These are phyloP conservation scores for Nigrospora oryzae DNA, from an alignment of 2,329 filamentous ascomycete species.

Conservation along the genomic window DNA sequence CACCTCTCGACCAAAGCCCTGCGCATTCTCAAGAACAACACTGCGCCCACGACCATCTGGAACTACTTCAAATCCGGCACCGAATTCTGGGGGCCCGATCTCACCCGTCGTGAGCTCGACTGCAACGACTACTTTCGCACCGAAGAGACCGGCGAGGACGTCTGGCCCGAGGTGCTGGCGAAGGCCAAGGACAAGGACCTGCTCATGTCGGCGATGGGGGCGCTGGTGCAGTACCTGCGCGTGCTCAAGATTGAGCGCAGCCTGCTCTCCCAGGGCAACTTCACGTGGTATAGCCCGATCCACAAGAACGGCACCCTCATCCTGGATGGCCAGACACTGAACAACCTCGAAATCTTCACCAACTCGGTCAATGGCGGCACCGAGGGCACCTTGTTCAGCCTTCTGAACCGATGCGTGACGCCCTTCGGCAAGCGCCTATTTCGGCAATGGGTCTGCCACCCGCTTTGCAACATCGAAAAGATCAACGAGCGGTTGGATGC, in stretches of 20 bases:
- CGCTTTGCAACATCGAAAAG: slow-evolving; percentile 73
- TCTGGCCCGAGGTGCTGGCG: slow-evolving; percentile 69
- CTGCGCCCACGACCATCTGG: slow-evolving; percentile 86
- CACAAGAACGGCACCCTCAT: slow-evolving; percentile 83
- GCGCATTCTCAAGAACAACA: slow-evolving; percentile 94
- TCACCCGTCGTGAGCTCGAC: slow-evolving; percentile 72
- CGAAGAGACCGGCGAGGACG: slow-evolving; percentile 39
- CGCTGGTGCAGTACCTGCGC: slow-evolving; percentile 77
- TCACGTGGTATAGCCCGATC: slow-evolving; percentile 87
- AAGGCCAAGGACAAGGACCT: slow-evolving; percentile 70
- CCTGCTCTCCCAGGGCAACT: slow-evolving; percentile 82
- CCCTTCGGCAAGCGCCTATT: slow-evolving; percentile 96
- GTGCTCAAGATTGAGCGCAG: slow-evolving; percentile 83
- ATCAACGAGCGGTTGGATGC: slow-evolving; percentile 91
- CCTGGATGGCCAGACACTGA: slow-evolving; percentile 89
- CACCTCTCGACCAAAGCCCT: slow-evolving; percentile 79
- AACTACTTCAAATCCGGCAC: slow-evolving; percentile 79
- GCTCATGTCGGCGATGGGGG: slow-evolving; percentile 85
- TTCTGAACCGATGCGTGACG: slow-evolving; percentile 90
- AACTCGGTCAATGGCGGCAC: slow-evolving; percentile 82
- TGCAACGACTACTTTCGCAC: slow-evolving; percentile 70
- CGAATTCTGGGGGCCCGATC: slow-evolving; percentile 87
- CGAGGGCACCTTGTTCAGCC: slow-evolving; percentile 80
- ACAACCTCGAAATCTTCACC: slow-evolving; percentile 95
- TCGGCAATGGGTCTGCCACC: slow-evolving; percentile 95